Percentiles rank a stretch among this genome's conserved stretches.
phyloP scores from a whole-genome alignment of 2,329 filamentous ascomycete genomes.

The Coleophoma eucalyptorum region DNA sequence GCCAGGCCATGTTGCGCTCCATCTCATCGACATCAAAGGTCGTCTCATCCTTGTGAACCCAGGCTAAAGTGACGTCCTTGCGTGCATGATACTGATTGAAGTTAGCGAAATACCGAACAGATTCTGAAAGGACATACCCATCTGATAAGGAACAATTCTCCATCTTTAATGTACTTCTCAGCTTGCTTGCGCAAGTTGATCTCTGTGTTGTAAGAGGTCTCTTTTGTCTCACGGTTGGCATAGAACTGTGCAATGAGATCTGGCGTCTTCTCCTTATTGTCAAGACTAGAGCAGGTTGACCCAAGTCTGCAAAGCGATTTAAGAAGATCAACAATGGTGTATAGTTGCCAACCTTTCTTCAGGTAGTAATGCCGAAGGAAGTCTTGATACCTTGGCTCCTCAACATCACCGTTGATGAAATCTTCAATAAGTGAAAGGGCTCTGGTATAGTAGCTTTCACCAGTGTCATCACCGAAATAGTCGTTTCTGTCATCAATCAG shows the following conservation, averaged over 20 bases:
- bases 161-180: constrained; percentile 89
- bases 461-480: constrained; percentile 61
- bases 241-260: constrained; percentile 88
- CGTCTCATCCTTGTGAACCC: constrained; percentile 63
- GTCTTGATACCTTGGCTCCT: constrained; percentile 82
- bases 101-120: too few relatives aligned
- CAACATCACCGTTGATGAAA: constrained; percentile 76
- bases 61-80: constrained; percentile 68
- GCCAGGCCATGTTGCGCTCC: constrained; percentile 79
- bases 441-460: constrained; percentile 75
- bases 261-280: constrained; percentile 88
- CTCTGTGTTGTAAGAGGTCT: constrained; percentile 86
- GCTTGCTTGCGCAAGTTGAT: constrained; percentile 88
- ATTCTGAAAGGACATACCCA: constrained; percentile 63
- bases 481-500: constrained; percentile 81
- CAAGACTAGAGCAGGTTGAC: constrained; percentile 76
- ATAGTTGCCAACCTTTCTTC: constrained; percentile 86
- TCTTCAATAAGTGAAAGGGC: constrained; percentile 84
- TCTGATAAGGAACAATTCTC: constrained; percentile 83
- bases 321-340: constrained; percentile 87
- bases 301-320: constrained; percentile 77
- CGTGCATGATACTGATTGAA: too few relatives aligned
- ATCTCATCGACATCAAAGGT: constrained; percentile 89
- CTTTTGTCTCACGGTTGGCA: constrained; percentile 73
- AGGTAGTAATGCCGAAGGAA: constrained; percentile 89